Percentiles rank a stretch among this genome's conserved stretches.
phyloP scores from a whole-genome alignment of 225 moss, liverwort and hornwort genomes.

The Pleurozium schreberi region DNA sequence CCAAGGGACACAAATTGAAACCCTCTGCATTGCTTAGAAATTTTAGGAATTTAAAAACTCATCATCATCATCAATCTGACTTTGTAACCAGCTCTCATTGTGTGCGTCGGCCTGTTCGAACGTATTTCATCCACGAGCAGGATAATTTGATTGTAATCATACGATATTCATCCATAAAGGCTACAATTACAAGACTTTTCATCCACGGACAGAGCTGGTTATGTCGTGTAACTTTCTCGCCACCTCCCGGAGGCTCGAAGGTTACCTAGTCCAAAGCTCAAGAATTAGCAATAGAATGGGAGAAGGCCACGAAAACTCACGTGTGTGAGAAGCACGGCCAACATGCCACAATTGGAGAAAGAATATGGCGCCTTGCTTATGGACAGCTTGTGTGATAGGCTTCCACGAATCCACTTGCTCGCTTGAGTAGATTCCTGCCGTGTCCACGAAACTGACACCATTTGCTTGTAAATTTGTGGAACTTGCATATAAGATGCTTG shows the following conservation, averaged over 20 bases:
- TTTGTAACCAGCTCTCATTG: no score
- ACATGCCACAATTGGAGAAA: constrained; percentile 14
- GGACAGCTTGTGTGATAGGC: neutral
- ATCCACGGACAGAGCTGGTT: no score
- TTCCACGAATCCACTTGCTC: constrained; percentile 17
- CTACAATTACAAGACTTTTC: no score
- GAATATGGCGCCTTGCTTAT: neutral
- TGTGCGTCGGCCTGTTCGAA: no score
- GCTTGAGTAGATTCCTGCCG: constrained; percentile 5
- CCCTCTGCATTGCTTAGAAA: neutral
- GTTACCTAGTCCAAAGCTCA: no score
- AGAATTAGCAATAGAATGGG: neutral
- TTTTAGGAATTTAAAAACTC: neutral
- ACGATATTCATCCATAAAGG: no score
- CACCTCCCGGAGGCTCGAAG: no score
- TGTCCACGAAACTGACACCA: neutral
- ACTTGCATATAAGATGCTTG: neutral
- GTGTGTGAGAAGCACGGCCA: constrained; percentile 1
- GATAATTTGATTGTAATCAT: no score
- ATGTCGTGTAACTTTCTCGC: no score
- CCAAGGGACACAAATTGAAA: neutral
- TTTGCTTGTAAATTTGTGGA: neutral
- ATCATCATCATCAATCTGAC: neutral
- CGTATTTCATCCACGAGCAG: no score
- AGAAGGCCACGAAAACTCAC: neutral